phyloP scores from a whole-genome alignment of 2,329 filamentous ascomycete genomes.

The Ascochyta lentis region DNA sequence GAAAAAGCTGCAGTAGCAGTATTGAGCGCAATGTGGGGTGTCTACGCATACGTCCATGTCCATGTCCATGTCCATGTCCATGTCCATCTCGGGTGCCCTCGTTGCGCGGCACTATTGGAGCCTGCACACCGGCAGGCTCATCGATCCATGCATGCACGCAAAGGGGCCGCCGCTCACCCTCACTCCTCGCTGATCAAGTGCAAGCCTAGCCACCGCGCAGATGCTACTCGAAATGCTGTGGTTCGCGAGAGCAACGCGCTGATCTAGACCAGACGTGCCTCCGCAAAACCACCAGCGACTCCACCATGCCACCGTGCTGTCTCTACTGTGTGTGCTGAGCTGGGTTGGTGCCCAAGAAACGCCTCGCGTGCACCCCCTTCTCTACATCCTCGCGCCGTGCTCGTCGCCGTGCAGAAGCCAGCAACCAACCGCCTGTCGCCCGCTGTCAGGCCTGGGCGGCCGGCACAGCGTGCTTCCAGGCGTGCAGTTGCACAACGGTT shows the following conservation, averaged over 20 bases:
- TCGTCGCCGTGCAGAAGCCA: slow-evolving; percentile 19
- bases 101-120: slow-evolving; percentile 9
- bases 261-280: background rate
- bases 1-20: background rate
- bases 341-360: slow-evolving; percentile 14
- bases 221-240: slow-evolving; percentile 6
- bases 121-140: background rate
- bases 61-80: too few relatives aligned
- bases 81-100: slow-evolving; percentile 2
- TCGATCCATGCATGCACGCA: slow-evolving; percentile 10
- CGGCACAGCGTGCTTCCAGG: slow-evolving; percentile 23
- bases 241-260: background rate
- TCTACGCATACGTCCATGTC: too few relatives aligned
- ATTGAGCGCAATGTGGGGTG: slow-evolving; percentile 5
- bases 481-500: slow-evolving; percentile 22
- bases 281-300: slow-evolving; percentile 3
- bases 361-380: slow-evolving; percentile 8
- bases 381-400: slow-evolving; percentile 17
- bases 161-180: slow-evolving; percentile 1
- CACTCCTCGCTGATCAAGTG: slow-evolving; percentile 3
- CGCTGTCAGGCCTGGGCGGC: slow-evolving; percentile 23
- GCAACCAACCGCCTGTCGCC: slow-evolving; percentile 10
- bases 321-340: too few relatives aligned
- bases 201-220: background rate
- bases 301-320: slow-evolving; percentile 5